phyloP scores from a whole-genome alignment of 306 rosid species.

The Albizia julibrissin region DNA sequence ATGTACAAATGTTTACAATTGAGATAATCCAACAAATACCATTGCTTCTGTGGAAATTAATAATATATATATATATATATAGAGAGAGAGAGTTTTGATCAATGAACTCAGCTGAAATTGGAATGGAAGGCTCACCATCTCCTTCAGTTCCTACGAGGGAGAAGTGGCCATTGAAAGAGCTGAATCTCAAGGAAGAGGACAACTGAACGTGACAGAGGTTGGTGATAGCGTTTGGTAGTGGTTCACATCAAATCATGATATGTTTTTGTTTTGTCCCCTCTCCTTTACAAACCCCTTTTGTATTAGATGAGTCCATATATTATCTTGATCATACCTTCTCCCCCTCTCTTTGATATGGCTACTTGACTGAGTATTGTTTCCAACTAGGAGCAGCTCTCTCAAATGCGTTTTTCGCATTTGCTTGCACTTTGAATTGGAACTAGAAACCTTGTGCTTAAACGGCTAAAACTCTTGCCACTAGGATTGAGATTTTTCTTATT shows the following conservation, averaged over 20 bases:
- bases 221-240: slow-evolving; percentile 1
- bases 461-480: too few species aligned
- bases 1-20: too few species aligned
- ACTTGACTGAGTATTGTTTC: too few species aligned
- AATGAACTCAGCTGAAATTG: slow-evolving; percentile 64
- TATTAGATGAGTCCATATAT: slow-evolving; percentile 1
- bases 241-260: background rate
- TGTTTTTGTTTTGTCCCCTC: background rate
- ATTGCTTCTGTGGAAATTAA: background rate
- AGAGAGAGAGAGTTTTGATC: background rate
- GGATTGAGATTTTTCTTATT: too few species aligned
- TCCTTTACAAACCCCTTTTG: background rate
- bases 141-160: slow-evolving; percentile 41
- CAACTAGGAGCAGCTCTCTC: too few species aligned
- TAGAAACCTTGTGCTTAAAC: too few species aligned
- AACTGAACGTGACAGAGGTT: slow-evolving; percentile 13
- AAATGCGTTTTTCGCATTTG: too few species aligned
- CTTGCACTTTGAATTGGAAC: too few species aligned
- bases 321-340: background rate
- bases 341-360: too few species aligned
- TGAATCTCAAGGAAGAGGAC: slow-evolving; percentile 16
- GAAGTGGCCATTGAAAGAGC: background rate
- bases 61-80: background rate
- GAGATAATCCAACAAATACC: background rate
- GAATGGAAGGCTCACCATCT: slow-evolving; percentile 62